phyloP scores from a whole-genome alignment of 2,329 filamentous ascomycete genomes.

The Penicillium sp. region DNA sequence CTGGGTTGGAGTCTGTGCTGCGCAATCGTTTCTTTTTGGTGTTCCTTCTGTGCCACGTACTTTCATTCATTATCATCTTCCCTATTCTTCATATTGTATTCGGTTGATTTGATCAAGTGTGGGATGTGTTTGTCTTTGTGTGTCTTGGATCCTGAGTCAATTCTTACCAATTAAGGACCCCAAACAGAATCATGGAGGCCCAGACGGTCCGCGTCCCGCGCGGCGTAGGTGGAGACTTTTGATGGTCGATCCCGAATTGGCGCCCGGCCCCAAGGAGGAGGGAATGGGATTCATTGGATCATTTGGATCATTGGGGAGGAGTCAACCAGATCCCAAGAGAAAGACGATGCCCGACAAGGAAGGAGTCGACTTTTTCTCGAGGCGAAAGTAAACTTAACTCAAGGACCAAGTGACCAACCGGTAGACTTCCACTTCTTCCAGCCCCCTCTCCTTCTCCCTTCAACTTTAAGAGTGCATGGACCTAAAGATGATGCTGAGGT shows the following conservation, averaged over 20 bases:
- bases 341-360: slow-evolving; percentile 2
- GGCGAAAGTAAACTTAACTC: background rate
- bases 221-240: slow-evolving; percentile 15
- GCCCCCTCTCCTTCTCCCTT: background rate
- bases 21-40: background rate
- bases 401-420: slow-evolving; percentile 1
- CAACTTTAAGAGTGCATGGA: slow-evolving; percentile 2
- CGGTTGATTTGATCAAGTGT: no score
- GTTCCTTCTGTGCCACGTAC: no score
- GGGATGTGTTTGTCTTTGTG: background rate
- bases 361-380: background rate
- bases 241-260: slow-evolving; percentile 13
- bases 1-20: slow-evolving; percentile 8
- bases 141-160: background rate
- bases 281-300: background rate
- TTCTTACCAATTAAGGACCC: background rate
- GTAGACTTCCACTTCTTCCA: background rate
- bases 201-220: slow-evolving; percentile 20
- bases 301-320: background rate
- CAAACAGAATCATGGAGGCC: background rate
- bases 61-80: background rate
- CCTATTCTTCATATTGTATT: no score
- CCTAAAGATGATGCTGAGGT: background rate
- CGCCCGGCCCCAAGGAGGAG: slow-evolving; percentile 4
- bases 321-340: background rate